These are phyloP conservation scores for Tausonia pullulans DNA, from an alignment of 1,284 basidiomycete genomes.

Conservation along the genomic window DNA sequence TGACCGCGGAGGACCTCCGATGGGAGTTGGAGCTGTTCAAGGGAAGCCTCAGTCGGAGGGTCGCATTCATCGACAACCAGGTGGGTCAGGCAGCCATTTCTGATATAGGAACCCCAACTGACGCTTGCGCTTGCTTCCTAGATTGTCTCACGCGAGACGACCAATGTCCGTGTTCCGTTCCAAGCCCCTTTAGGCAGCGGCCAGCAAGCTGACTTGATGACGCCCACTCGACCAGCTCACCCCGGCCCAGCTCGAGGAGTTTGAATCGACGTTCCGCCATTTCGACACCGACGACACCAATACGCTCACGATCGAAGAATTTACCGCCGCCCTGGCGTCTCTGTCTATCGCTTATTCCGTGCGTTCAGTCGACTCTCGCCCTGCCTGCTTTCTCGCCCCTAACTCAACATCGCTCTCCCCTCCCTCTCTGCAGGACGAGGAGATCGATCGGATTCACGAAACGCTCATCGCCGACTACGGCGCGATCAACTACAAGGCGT, in stretches of 20 bases:
- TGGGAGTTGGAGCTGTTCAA: slow-evolving; percentile 79
- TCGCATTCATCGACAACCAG: slow-evolving; percentile 93
- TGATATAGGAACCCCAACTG: background rate
- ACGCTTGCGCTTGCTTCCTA: slow-evolving; percentile 29
- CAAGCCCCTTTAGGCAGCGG: background rate
- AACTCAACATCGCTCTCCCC: background rate
- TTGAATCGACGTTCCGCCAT: slow-evolving; percentile 93
- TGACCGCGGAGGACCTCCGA: slow-evolving; percentile 77
- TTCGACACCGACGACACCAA: slow-evolving; percentile 91
- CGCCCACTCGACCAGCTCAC: slow-evolving; percentile 42
- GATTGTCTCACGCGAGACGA: slow-evolving; percentile 85
- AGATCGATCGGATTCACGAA: slow-evolving; percentile 72
- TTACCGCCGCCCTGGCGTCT: slow-evolving; percentile 85
- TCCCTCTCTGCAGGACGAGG: slow-evolving; percentile 38
- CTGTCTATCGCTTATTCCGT: slow-evolving; percentile 86
- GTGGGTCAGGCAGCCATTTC: slow-evolving; percentile 33
- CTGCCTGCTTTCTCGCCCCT: background rate
- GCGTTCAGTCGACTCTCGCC: slow-evolving; percentile 20
- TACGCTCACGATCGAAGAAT: slow-evolving; percentile 71
- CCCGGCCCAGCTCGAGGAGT: slow-evolving; percentile 91
- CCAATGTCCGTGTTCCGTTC: slow-evolving; percentile 40
- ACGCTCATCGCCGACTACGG: slow-evolving; percentile 77
- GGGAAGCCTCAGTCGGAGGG: slow-evolving; percentile 75
- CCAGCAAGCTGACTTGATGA: slow-evolving; percentile 13
- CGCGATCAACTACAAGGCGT: slow-evolving; percentile 84